phyloP scores from a whole-genome alignment of 139 green algal species.

The Micromonas commoda region DNA sequence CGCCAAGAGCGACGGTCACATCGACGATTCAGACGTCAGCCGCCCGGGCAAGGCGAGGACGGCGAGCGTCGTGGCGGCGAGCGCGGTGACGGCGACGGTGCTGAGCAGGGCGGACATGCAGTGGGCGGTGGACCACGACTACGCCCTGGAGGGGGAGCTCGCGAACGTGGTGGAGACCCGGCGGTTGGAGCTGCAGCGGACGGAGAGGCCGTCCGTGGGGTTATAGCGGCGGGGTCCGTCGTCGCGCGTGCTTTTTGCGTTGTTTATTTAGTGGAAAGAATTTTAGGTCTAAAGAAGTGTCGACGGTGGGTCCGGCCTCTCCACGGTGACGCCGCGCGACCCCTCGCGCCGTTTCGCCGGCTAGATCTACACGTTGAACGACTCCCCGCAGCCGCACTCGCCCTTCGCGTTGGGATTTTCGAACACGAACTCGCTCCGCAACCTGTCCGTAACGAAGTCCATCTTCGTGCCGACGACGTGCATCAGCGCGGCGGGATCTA shows the following conservation, averaged over 20 bases:
- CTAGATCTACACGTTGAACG: conserved; percentile 42
- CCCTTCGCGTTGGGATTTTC: conserved; percentile 89
- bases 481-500: conserved; percentile 93
- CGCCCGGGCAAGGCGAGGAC: background rate
- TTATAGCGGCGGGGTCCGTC: too few species aligned
- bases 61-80: background rate
- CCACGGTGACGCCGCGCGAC: too few species aligned
- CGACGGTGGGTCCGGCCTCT: too few species aligned
- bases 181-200: background rate
- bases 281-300: too few species aligned
- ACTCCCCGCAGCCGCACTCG: conserved; percentile 83
- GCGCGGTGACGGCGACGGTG: background rate
- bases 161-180: background rate
- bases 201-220: too few species aligned
- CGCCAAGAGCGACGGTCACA: background rate
- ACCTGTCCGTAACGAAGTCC: conserved; percentile 82
- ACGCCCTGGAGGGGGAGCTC: background rate
- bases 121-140: background rate
- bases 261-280: too few species aligned
- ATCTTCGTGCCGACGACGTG: conserved; percentile 94
- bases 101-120: background rate
- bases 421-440: conserved; percentile 83
- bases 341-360: too few species aligned
- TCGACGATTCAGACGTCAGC: too few species aligned
- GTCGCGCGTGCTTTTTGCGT: too few species aligned